These are phyloP conservation scores for Pseudogymnoascus sp. DNA, from an alignment of 2,329 filamentous ascomycete species.

Conservation along the genomic window DNA sequence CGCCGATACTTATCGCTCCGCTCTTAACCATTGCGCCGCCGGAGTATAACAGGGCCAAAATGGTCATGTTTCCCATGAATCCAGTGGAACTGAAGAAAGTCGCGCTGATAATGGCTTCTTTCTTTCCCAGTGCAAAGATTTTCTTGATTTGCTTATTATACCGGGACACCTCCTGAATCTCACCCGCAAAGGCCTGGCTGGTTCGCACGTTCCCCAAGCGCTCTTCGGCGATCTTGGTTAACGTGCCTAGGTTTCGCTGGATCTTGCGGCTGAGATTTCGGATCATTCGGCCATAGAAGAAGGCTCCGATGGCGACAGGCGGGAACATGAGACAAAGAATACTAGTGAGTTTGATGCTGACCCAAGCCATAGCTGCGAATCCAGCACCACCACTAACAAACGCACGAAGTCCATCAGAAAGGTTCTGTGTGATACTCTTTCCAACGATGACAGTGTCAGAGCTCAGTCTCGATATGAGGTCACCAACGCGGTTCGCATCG, in stretches of 20 bases:
- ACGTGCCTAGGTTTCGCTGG: constrained; percentile 82
- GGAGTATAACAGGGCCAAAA: constrained; percentile 80
- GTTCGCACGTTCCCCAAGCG: constrained; percentile 95
- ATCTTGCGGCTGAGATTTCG: constrained; percentile 86
- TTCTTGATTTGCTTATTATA: constrained; percentile 90
- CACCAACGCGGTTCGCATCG: constrained; percentile 92
- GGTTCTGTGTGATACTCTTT: constrained; percentile 96
- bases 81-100: constrained; percentile 84
- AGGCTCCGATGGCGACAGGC: constrained; percentile 81
- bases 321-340: constrained; percentile 83
- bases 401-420: constrained; percentile 90
- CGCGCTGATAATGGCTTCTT: constrained; percentile 80
- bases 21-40: constrained; percentile 85
- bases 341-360: constrained; percentile 82
- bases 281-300: constrained; percentile 85
- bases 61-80: constrained; percentile 93
- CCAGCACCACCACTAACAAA: constrained; percentile 86
- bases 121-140: constrained; percentile 83
- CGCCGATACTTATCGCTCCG: constrained; percentile 81
- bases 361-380: constrained; percentile 90
- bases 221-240: constrained; percentile 97
- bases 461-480: constrained; percentile 89
- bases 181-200: constrained; percentile 90
- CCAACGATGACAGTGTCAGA: constrained; percentile 97
- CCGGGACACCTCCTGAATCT: constrained; percentile 79